Evolutionary conservation across 1,284 basidiomycete species (phyloP).

Genomic region (Boletellus deceptivus): DNA sequence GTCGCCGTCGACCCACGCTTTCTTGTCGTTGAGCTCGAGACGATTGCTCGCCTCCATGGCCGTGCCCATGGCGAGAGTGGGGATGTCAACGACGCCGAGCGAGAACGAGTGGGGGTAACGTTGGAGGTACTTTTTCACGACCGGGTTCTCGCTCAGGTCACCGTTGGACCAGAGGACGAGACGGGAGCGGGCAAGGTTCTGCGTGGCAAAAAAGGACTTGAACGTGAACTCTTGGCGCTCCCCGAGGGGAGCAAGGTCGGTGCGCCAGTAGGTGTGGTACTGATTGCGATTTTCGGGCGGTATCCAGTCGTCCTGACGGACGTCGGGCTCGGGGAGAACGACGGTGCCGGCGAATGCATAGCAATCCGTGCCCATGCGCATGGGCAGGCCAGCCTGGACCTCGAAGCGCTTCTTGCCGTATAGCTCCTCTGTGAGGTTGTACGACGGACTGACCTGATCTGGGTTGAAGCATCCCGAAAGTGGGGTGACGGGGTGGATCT

Average conservation of each 20-base stretch:
- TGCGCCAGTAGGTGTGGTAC: slow-evolving; percentile 90
- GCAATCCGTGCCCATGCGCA: slow-evolving; percentile 81
- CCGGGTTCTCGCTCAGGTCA: slow-evolving; percentile 57
- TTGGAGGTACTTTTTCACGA: slow-evolving; percentile 59
- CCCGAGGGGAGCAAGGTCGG: slow-evolving; percentile 76
- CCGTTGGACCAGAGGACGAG: slow-evolving; percentile 90
- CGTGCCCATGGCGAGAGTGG: slow-evolving; percentile 69
- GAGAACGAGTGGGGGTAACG: slow-evolving; percentile 71
- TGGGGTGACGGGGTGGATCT: slow-evolving; percentile 61
- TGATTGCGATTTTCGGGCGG: slow-evolving; percentile 49
- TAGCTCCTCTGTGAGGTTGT: slow-evolving; percentile 66
- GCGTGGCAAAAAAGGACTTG: slow-evolving; percentile 88
- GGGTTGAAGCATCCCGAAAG: slow-evolving; percentile 75
- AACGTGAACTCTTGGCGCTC: slow-evolving; percentile 84
- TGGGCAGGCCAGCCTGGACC: slow-evolving; percentile 73
- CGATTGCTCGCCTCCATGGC: slow-evolving; percentile 63
- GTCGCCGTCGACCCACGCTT: slow-evolving; percentile 94
- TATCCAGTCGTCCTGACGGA: slow-evolving; percentile 20
- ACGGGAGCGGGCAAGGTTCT: slow-evolving; percentile 61
- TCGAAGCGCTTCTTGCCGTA: slow-evolving; percentile 63
- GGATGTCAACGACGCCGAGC: slow-evolving; percentile 67
- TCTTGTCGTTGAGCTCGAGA: slow-evolving; percentile 62
- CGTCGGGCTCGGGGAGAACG: slow-evolving; percentile 28
- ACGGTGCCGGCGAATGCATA: slow-evolving; percentile 85
- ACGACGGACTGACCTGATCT: slow-evolving; percentile 53